Base-by-base conservation (phyloP, 2,329 filamentous ascomycete species). In the Phaeosphaeria sp. region DNA sequence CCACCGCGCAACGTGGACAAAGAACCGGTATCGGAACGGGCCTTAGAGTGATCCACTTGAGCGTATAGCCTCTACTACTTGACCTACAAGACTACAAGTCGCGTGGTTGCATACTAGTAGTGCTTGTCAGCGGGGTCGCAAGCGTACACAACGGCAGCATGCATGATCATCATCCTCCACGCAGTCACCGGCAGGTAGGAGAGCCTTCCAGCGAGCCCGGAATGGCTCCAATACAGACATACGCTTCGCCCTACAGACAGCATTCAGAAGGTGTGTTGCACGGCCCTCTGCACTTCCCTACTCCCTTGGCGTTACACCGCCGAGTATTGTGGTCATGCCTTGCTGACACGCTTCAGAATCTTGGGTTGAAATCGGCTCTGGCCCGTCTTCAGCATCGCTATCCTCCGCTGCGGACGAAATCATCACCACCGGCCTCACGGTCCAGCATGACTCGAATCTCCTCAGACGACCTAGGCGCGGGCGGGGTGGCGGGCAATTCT, bases 301-400 rank as follows among this genome's bases (percentile, higher is more conserved):
- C 13, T 11, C 11, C 13, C 30, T 3, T 4, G 25, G 25, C 9
- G 9, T n/a, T n/a, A n/a, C n/a, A n/a, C n/a, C n/a, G n/a, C n/a
- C n/a, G n/a, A n/a, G n/a, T n/a, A n/a, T n/a, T n/a, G n/a, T n/a
- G n/a, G n/a, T n/a, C n/a, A n/a, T n/a, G n/a, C 36, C 27, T 23
- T 22, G 58, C 67, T 73, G 44, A 72, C 56, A 50, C 36, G 20
- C 27, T 56, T 21, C 82, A 93, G 95, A 98, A 81, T 97, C 95
- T 9, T 99, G 95, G 95, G 88, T 98, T 68, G 94, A 99, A 77
- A 88, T 99, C 59, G 87, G 90, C 47, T 97, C 94, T 3, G 92
- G 95, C 68, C 93, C 94, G 7, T 97, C 94, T 0, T 96, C 94
- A 1, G 97, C 94, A 2, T 97, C 93, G 15, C 82, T 97, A 13